Percentiles rank a stretch among this genome's conserved stretches.
phyloP scores from a whole-genome alignment of 768 basidiomycete genomes.

The Tricholoma sp. region DNA sequence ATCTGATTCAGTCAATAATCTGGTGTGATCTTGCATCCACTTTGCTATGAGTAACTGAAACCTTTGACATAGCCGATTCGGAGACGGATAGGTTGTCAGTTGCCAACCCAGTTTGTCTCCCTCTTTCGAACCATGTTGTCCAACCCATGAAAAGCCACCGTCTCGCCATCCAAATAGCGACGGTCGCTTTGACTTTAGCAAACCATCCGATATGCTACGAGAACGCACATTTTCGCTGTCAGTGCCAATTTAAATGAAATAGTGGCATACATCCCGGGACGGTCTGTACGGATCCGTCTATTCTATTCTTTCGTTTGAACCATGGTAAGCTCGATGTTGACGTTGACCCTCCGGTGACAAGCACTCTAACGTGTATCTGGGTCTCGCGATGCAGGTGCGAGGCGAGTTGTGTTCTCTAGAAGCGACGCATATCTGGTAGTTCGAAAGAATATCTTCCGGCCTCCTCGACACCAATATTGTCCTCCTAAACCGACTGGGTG shows the following conservation, averaged over 20 bases:
- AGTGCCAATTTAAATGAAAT: background rate
- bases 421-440: background rate
- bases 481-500: background rate
- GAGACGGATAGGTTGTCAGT: too few species aligned
- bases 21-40: background rate
- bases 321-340: background rate
- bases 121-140: too few species aligned
- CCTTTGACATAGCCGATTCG: background rate
- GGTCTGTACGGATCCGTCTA: background rate
- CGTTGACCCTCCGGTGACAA: background rate
- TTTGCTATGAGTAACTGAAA: background rate
- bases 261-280: background rate
- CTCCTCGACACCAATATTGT: background rate
- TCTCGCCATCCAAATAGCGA: background rate
- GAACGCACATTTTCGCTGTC: background rate
- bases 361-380: background rate
- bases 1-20: background rate
- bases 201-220: background rate
- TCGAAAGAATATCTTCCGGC: background rate
- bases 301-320: background rate
- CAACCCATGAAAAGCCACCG: background rate
- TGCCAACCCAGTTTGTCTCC: too few species aligned
- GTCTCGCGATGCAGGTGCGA: background rate
- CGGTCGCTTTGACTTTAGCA: background rate
- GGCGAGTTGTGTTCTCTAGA: background rate